These are phyloP conservation scores for Panus rudis DNA, from an alignment of 768 basidiomycete species.

Conservation along the genomic window DNA sequence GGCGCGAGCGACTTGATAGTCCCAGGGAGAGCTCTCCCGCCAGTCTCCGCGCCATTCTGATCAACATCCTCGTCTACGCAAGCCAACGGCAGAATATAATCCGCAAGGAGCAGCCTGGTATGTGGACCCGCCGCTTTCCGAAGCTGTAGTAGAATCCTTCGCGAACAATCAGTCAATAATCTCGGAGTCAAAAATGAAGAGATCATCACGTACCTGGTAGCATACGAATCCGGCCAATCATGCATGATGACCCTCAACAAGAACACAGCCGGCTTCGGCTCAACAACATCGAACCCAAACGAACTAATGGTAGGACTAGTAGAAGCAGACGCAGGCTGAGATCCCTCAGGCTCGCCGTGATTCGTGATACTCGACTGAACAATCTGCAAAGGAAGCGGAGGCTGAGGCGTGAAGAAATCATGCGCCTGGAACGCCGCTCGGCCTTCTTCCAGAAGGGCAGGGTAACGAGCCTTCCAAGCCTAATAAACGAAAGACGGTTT, in stretches of 20 bases:
- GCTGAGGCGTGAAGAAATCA: conserved; percentile 70
- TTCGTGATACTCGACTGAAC: background rate
- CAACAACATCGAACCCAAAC: background rate
- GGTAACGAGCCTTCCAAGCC: conserved; percentile 56
- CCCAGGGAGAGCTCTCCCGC: conserved; percentile 24
- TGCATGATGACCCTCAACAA: conserved; percentile 67
- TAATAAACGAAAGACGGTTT: conserved; percentile 19
- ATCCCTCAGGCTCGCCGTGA: background rate
- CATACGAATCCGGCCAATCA: conserved; percentile 65
- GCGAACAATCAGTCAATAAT: background rate
- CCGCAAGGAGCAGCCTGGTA: conserved; percentile 63
- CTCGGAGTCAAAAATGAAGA: background rate
- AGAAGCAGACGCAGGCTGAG: background rate
- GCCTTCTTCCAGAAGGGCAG: conserved; percentile 48
- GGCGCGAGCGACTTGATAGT: conserved; percentile 47
- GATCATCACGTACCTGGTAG: conserved; percentile 14
- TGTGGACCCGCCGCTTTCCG: conserved; percentile 31
- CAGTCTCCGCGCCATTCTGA: background rate
- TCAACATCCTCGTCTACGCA: conserved; percentile 44
- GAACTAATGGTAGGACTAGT: no score
- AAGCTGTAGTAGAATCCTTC: conserved; percentile 38
- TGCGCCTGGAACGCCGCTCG: conserved; percentile 59
- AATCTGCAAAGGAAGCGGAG: conserved; percentile 21
- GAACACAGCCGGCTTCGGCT: conserved; percentile 44
- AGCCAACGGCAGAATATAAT: conserved; percentile 64